phyloP scores from a whole-genome alignment of 257 asterid genomes.

The Mitragyna speciosa region DNA sequence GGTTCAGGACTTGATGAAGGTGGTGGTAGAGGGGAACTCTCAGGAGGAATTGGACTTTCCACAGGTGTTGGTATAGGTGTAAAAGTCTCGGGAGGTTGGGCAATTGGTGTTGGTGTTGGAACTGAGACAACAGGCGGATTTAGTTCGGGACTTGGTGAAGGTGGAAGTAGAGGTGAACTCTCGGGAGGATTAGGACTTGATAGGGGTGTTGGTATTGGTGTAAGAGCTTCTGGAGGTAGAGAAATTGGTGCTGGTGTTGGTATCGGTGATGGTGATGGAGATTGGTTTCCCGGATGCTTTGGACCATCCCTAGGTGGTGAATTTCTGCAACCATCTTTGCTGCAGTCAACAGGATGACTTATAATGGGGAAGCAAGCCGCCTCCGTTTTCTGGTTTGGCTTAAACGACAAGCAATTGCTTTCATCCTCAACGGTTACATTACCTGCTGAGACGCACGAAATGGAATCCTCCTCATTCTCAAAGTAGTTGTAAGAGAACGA shows the following conservation, averaged over 20 bases:
- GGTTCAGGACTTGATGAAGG: conserved; percentile 18
- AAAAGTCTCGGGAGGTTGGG: neutral
- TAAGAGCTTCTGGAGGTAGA: neutral
- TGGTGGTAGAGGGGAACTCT: conserved; percentile 21
- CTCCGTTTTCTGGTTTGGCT: conserved; percentile 41
- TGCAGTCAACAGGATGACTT: conserved; percentile 53
- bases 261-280: conserved; percentile 19
- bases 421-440: conserved; percentile 32
- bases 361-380: conserved; percentile 35
- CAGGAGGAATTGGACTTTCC: conserved; percentile 3
- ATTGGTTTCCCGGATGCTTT: conserved; percentile 5
- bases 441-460: conserved; percentile 33
- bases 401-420: conserved; percentile 46
- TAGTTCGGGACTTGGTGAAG: no score
- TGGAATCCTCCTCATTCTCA: conserved; percentile 36
- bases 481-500: conserved; percentile 52
- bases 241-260: neutral
- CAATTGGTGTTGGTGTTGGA: conserved; percentile 3
- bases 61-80: neutral
- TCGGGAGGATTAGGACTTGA: no score
- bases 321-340: conserved; percentile 39
- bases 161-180: no score
- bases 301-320: conserved; percentile 17
- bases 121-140: no score
- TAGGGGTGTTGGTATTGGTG: neutral